These are phyloP conservation scores for Fonsecaea monophora DNA, from an alignment of 2,329 filamentous ascomycete species.

Conservation along the genomic window DNA sequence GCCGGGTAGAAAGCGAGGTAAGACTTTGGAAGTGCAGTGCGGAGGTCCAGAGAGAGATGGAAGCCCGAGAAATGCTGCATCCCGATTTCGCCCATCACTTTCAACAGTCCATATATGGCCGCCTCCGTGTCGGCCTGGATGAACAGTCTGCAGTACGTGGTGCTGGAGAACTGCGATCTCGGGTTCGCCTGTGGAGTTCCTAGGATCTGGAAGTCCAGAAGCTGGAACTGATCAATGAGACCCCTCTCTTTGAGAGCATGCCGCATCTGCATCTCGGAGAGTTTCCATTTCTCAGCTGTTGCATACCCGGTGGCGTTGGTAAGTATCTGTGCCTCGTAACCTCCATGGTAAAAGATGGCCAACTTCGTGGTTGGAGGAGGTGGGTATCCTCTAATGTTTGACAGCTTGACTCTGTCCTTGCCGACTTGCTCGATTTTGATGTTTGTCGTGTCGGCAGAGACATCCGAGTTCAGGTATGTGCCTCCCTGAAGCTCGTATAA, in stretches of 20 bases:
- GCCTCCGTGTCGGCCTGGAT: conserved; percentile 46
- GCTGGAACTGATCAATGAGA: conserved; percentile 52
- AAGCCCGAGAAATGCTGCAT: conserved; percentile 57
- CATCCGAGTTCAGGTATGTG: conserved; percentile 57
- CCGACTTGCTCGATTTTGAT: conserved; percentile 49
- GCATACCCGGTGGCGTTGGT: conserved; percentile 58
- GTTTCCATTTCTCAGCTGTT: conserved; percentile 57
- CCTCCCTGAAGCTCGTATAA: conserved; percentile 59
- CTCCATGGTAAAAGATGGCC: conserved; percentile 59
- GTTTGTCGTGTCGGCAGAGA: conserved; percentile 40
- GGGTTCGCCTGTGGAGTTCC: conserved; percentile 51
- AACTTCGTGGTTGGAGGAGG: conserved; percentile 61
- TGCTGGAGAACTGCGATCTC: conserved; percentile 50
- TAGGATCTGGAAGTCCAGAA: conserved; percentile 62
- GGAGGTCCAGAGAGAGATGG: conserved; percentile 52
- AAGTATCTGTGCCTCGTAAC: conserved; percentile 56
- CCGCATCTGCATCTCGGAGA: conserved; percentile 42
- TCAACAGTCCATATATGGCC: conserved; percentile 33
- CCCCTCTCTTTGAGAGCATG: conserved; percentile 49
- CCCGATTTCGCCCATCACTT: conserved; percentile 33
- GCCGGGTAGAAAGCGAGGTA: conserved; percentile 55
- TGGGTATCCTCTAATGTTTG: conserved; percentile 51
- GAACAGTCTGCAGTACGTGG: conserved; percentile 56
- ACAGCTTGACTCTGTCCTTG: conserved; percentile 44
- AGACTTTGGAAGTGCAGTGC: conserved; percentile 49